Base-by-base conservation (phyloP, 257 asterid species). In the Apocynum venetum region DNA sequence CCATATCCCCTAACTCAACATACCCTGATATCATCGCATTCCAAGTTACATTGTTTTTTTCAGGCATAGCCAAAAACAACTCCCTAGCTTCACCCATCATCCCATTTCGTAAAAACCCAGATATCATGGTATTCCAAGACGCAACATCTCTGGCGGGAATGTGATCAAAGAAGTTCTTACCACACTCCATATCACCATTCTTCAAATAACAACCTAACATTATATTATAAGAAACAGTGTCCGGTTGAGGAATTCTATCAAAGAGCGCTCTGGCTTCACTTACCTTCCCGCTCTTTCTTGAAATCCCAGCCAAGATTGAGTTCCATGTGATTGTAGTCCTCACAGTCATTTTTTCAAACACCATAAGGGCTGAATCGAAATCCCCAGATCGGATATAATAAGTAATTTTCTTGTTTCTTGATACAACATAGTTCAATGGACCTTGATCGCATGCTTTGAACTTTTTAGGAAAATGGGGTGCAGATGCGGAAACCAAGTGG, bases 61-160 rank as follows among this genome's bases (percentile, higher is more conserved):
- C 78, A 0, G 91, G 93, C 92, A 88, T 89, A n/a, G 78, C 78
- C 60, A 61, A 4, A 72, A 91, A 93, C 79, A 91, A 65, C 75
- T 87, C 84, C 72, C 82, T 81, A 20, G 96, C 96, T 69, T 89
- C 91, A 40, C 72, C 75, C 88, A 90, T 86, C 88, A 79, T 81
- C 74, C 93, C 89, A 77, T 84, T 82, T 36, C 71, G 85, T 6
- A 85, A 84, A 10, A 89, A 80, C 47, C 93, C 94, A 0, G 96
- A 82, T 44, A 93, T 87, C 97, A 91, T 89, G 36, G 96, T 91
- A 57, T 93, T 91, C 96, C 97, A 89, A 0, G 97, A 86, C 7
- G 96, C 91, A 61, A 79, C 72, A 83, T 93, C 94, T 76, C 87
- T 91, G 52, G 31, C 55, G 4, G 86, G 90, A 77, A 91, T 86